Base-by-base conservation (phyloP, 805 yeast genomes). In the Vanderwaltozyma polyspora region DNA sequence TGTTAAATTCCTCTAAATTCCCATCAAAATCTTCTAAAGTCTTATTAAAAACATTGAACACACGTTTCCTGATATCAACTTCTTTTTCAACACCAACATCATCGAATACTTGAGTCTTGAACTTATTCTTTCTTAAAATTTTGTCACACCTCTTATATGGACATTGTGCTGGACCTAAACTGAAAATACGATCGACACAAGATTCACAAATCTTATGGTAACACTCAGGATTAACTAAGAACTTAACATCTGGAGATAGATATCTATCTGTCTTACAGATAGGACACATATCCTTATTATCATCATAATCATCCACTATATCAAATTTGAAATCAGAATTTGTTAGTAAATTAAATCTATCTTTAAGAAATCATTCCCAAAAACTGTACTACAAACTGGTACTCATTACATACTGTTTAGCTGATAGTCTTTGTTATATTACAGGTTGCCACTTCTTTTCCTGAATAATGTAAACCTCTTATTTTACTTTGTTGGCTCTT, bases 131-230 rank as follows among this genome's bases (percentile, higher is more conserved):
- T 45, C 98, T 67, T 41, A 91, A 64, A 9, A 79, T 83, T 64
- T 80, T 84, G 37, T 79, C 86, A 64, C 99, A 91, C 34, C 79
- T 76, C 4, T 86, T 81, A 55, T 87, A 89, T 1, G 98, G 98
- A 55, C 99, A 91, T 15, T 87, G 91, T 0, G 95, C 91, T 0
- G 98, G 98, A 3, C 99, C 99, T 33, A 81, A 63, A 6, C 94
- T 75, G 54, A 83, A 91, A 35, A 91, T 87, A 44, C 98, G 71
- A 58, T 91, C 97, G 28, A 89, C 97, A 62, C 98, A 91, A 2
- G 94, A 76, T 47, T 81, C 96, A 62, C 99, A 91, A 58, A 91
- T 89, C 66, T 85, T 89, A 55, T 91, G 99, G 55, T 91, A 91
- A 61, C 99, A 91, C 57, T 91, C 98, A 0, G 97, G 94, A 49